Percentiles rank a stretch among this genome's conserved stretches.
phyloP scores from a whole-genome alignment of 2,329 filamentous ascomycete species.

The Bipolaris gigantea region DNA sequence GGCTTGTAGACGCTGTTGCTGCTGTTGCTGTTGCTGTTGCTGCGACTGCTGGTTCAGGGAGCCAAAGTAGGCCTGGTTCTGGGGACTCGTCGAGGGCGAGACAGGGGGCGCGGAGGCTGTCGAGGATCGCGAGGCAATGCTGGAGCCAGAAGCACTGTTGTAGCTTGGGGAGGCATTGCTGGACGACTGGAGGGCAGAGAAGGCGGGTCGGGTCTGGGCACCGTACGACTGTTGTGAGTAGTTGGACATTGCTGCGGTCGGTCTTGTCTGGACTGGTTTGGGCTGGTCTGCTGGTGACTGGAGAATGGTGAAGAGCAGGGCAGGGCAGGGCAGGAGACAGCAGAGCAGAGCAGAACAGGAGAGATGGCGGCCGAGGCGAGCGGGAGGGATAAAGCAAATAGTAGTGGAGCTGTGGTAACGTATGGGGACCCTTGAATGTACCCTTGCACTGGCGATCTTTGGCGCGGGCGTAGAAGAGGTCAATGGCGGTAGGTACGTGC shows the following conservation, averaged over 20 bases:
- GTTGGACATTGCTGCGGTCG: slow-evolving; percentile 22
- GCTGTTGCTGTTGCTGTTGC: slow-evolving; percentile 35
- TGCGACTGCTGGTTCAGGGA: slow-evolving; percentile 33
- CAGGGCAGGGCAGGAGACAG: neutral
- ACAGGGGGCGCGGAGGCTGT: slow-evolving; percentile 39
- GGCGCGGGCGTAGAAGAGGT: slow-evolving; percentile 12
- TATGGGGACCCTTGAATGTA: slow-evolving; percentile 19
- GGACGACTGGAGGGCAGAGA: slow-evolving; percentile 42
- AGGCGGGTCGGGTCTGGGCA: slow-evolving; percentile 35
- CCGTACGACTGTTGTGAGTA: slow-evolving; percentile 23
- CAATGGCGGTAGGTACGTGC: slow-evolving; percentile 6
- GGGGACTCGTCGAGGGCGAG: slow-evolving; percentile 40
- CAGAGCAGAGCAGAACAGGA: neutral
- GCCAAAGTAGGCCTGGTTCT: slow-evolving; percentile 39
- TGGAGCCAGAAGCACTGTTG: slow-evolving; percentile 49
- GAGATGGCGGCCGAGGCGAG: slow-evolving; percentile 11
- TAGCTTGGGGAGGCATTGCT: slow-evolving; percentile 39
- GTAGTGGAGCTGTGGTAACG: slow-evolving; percentile 23
- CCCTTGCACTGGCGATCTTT: slow-evolving; percentile 16
- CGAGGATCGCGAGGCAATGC: slow-evolving; percentile 41
- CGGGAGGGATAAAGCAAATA: slow-evolving; percentile 22
- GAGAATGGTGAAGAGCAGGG: neutral
- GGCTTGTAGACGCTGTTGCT: slow-evolving; percentile 33
- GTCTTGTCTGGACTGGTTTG: no score
- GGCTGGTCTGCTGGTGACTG: neutral